Evolutionary conservation across 106 monocot genomes (phyloP).

Genomic region (Vanilla planifolia): DNA sequence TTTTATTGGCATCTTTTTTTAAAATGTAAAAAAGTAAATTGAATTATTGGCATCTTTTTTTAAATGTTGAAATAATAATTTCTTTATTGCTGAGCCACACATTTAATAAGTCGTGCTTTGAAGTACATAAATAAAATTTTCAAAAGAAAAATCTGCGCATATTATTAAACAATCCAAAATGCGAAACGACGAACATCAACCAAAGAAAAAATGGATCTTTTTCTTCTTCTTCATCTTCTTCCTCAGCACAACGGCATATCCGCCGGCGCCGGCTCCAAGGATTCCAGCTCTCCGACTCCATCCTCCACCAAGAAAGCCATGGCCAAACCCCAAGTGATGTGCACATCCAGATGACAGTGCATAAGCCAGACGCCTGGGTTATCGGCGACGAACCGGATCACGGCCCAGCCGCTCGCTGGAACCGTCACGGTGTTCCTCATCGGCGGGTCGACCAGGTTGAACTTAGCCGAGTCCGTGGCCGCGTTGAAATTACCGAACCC

Average conservation of each 20-base stretch:
- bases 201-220: background rate
- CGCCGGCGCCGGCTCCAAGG: slow-evolving; percentile 28
- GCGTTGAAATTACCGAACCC: slow-evolving; percentile 65
- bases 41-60: too few relatives aligned
- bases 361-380: slow-evolving; percentile 67
- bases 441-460: slow-evolving; percentile 55
- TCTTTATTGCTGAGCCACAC: background rate
- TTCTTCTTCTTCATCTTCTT: background rate
- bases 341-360: slow-evolving; percentile 67
- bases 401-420: slow-evolving; percentile 57
- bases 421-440: slow-evolving; percentile 52
- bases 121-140: too few relatives aligned
- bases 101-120: too few relatives aligned
- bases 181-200: background rate
- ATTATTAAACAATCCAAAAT: background rate
- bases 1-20: too few relatives aligned
- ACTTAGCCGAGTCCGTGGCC: slow-evolving; percentile 28
- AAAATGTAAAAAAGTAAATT: too few relatives aligned
- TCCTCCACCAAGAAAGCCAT: slow-evolving; percentile 63
- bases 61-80: too few relatives aligned
- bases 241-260: slow-evolving; percentile 43
- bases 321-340: slow-evolving; percentile 58
- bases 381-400: slow-evolving; percentile 55
- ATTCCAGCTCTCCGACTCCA: slow-evolving; percentile 40
- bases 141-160: background rate